Percentiles rank a stretch among this genome's conserved stretches.
Conservation (phyloP, 306 rosid genomes). For the Lotus japonicus region DNA sequence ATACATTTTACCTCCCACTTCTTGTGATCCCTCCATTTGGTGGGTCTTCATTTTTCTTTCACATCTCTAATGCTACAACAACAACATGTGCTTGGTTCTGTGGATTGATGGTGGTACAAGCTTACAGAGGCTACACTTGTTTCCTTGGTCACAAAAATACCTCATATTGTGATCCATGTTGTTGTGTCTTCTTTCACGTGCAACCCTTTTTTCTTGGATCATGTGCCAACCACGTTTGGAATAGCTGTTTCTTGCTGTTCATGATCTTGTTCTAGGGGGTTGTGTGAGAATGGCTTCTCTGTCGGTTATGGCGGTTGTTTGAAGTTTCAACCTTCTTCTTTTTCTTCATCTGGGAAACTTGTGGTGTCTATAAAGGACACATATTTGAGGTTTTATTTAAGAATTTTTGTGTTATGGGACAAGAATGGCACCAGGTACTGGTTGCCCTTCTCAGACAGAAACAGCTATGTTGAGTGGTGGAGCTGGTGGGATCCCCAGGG, state of each 20-base stretch:
- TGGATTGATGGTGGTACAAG: neutral
- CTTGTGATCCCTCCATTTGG: neutral
- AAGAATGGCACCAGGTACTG: slow-evolving; percentile 37
- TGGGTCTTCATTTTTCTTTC: slow-evolving; percentile 18
- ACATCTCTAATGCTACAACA: too few relatives aligned
- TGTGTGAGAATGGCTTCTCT: slow-evolving; percentile 15
- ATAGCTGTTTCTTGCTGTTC: slow-evolving; percentile 26
- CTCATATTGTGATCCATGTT: neutral
- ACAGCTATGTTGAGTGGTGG: slow-evolving; percentile 10
- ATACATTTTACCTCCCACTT: slow-evolving; percentile 24
- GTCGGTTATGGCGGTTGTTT: slow-evolving; percentile 11
- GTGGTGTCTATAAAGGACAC: neutral
- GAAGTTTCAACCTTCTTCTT: neutral
- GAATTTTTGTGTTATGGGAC: slow-evolving; percentile 24
- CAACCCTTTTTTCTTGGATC: slow-evolving; percentile 23
- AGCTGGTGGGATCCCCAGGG: slow-evolving; percentile 4
- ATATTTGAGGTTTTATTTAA: neutral
- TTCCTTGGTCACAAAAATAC: neutral
- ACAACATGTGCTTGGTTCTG: slow-evolving; percentile 15
- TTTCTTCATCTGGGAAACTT: neutral
- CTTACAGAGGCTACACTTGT: slow-evolving; percentile 8
- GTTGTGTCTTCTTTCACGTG: neutral
- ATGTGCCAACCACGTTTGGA: slow-evolving; percentile 12
- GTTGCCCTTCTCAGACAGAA: slow-evolving; percentile 17
- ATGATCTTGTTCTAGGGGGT: neutral